Conservation (phyloP, 2,329 filamentous ascomycete genomes). For the Botrytis medusae region DNA sequence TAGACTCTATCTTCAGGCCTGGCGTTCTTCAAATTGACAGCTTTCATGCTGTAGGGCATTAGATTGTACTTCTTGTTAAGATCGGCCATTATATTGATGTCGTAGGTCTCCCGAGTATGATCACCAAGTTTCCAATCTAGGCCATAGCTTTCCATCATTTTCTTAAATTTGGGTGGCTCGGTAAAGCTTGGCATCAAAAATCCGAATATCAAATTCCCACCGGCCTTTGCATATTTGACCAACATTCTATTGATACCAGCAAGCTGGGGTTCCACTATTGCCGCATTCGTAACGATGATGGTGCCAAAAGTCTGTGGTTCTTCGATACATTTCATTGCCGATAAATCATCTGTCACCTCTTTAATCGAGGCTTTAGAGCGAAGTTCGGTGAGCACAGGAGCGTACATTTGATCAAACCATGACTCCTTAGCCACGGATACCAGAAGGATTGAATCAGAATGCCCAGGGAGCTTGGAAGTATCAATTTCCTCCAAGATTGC, state of each 20-base stretch:
- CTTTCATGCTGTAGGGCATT: not conserved
- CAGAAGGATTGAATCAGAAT: not conserved
- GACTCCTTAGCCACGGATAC: not conserved
- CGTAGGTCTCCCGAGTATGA: not conserved
- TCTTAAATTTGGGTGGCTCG: not conserved
- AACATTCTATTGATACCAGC: not conserved
- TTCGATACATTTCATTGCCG: not conserved
- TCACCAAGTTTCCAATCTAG: not conserved
- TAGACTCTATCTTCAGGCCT: not conserved
- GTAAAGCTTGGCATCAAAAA: rapidly evolving
- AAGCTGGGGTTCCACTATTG: not conserved
- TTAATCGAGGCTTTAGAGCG: not conserved
- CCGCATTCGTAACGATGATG: not conserved
- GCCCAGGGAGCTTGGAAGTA: not conserved
- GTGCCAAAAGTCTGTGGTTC: not conserved
- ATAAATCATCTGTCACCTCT: not conserved
- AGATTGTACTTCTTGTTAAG: not conserved
- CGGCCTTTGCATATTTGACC: not conserved
- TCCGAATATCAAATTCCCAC: not conserved
- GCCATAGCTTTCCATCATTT: not conserved
- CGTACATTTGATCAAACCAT: not conserved
- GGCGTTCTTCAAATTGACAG: not conserved
- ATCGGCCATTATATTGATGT: not conserved
- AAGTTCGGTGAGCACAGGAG: not conserved
- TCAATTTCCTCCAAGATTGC: not conserved